Evolutionary conservation across 2,329 filamentous ascomycete species (phyloP).

Genomic region (Apiospora rasikravindrae): DNA sequence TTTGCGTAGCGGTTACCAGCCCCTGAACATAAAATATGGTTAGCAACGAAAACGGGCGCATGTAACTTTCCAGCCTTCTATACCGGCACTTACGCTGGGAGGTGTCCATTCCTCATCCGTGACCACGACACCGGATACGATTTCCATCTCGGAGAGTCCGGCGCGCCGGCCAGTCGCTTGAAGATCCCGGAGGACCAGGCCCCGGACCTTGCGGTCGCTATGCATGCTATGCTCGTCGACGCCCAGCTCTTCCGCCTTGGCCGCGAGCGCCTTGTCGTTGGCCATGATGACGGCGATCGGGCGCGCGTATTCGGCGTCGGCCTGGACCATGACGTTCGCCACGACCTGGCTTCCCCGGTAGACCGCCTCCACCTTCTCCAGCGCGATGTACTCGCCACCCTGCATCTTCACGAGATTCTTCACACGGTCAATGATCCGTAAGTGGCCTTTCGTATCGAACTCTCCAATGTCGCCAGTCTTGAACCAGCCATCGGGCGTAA

Average conservation of each 20-base stretch:
- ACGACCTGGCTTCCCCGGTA: conserved; percentile 84
- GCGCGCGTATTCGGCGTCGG: conserved; percentile 73
- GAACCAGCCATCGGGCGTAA: conserved; percentile 92
- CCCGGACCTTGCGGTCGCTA: conserved; percentile 67
- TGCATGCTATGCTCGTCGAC: conserved; percentile 73
- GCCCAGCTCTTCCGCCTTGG: conserved; percentile 64
- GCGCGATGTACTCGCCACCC: conserved; percentile 94
- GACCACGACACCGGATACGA: conserved; percentile 73
- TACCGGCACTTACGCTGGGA: conserved; percentile 64
- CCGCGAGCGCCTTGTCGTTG: conserved; percentile 66
- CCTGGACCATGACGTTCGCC: conserved; percentile 86
- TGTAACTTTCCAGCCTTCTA: neutral
- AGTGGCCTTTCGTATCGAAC: conserved; percentile 78
- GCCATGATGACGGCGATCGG: conserved; percentile 82
- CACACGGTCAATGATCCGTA: conserved; percentile 91
- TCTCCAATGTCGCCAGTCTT: conserved; percentile 96
- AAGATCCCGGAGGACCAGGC: conserved; percentile 69
- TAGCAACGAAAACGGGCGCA: neutral
- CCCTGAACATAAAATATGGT: conserved; percentile 44
- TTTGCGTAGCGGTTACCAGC: conserved; percentile 72
- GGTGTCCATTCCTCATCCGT: conserved; percentile 78
- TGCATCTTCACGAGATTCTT: conserved; percentile 98
- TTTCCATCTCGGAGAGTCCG: conserved; percentile 69
- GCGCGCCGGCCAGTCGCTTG: conserved; percentile 65
- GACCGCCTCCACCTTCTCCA: conserved; percentile 93